Evolutionary conservation across 2,329 filamentous ascomycete species (phyloP).

Genomic region (Nemania sp.): DNA sequence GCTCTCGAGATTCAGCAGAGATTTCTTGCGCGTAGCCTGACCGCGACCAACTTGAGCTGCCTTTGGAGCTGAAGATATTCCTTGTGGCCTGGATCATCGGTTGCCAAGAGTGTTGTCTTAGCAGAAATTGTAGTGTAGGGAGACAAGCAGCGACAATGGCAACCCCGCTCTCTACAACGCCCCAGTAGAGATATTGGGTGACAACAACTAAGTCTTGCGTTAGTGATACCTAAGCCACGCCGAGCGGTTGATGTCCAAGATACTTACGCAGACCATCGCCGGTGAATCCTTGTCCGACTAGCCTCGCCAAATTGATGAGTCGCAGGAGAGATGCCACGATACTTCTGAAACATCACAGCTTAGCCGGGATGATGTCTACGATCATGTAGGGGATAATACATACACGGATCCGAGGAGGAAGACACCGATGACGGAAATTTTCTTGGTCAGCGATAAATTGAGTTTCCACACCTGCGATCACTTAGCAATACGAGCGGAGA

Average conservation of each 20-base stretch:
- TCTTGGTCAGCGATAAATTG: conserved; percentile 9
- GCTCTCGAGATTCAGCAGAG: too few species aligned
- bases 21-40: too few species aligned
- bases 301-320: conserved; percentile 3
- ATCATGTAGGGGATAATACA: neutral
- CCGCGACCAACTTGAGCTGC: too few species aligned
- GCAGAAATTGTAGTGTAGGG: conserved; percentile 6
- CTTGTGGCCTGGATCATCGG: neutral
- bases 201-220: neutral
- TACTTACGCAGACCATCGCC: neutral
- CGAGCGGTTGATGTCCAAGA: neutral
- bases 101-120: neutral
- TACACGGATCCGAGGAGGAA: conserved; percentile 24
- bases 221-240: neutral
- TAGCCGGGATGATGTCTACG: neutral
- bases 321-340: conserved; percentile 11
- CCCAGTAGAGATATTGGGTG: conserved; percentile 4
- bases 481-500: neutral
- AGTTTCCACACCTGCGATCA: conserved; percentile 14
- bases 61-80: too few species aligned
- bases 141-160: conserved; percentile 6
- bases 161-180: neutral
- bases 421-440: conserved; percentile 12
- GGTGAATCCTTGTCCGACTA: neutral
- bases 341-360: neutral